Percentiles rank a stretch among this genome's conserved stretches.
phyloP scores from a whole-genome alignment of 768 basidiomycete species.

The Boletus tylopilopsis region DNA sequence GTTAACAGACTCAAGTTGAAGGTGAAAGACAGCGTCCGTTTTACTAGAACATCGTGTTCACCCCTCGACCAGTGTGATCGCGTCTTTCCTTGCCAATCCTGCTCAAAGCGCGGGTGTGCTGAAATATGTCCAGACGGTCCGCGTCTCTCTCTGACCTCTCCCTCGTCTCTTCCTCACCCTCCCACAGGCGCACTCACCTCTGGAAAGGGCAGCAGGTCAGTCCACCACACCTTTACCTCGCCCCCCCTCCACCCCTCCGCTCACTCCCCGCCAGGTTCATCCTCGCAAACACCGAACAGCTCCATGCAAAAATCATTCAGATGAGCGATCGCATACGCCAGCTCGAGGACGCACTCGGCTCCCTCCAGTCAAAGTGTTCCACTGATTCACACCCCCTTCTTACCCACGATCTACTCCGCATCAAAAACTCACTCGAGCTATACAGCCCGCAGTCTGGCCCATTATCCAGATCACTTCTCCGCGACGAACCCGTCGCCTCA shows the following conservation, averaged over 20 bases:
- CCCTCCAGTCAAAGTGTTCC: conserved; percentile 39
- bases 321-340: conserved; percentile 62
- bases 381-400: conserved; percentile 52
- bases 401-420: conserved; percentile 51
- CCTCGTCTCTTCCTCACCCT: not conserved
- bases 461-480: not conserved
- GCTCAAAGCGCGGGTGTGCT: conserved; percentile 62
- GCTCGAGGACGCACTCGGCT: conserved; percentile 56
- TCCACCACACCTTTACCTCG: not conserved
- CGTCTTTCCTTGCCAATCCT: conserved; percentile 63
- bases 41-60: no score
- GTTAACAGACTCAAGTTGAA: conserved; percentile 48
- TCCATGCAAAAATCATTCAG: conserved; percentile 59
- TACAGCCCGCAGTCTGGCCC: conserved; percentile 37
- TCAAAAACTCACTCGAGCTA: conserved; percentile 67
- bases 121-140: conserved; percentile 59
- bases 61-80: conserved; percentile 51
- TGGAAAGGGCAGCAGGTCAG: conserved; percentile 59
- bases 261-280: conserved; percentile 46
- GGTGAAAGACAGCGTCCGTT: no score
- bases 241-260: not conserved
- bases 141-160: not conserved
- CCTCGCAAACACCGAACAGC: conserved; percentile 62
- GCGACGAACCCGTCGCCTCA: conserved; percentile 11
- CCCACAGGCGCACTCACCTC: conserved; percentile 54